phyloP scores from a whole-genome alignment of 495 filamentous ascomycete genomes.

The Lasiosphaeria miniovina region DNA sequence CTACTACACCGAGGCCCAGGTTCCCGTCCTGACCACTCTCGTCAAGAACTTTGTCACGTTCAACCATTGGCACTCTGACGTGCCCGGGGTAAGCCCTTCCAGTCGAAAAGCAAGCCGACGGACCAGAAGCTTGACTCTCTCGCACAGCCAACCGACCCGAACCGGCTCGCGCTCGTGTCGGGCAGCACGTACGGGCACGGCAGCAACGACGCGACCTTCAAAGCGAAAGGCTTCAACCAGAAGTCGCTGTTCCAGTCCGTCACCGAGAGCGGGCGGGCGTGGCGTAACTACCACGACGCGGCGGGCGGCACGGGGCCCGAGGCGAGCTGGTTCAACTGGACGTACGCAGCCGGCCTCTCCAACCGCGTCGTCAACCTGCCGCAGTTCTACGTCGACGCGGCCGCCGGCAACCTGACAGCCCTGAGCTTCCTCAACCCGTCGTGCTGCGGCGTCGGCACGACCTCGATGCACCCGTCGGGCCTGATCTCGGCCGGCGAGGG shows the following conservation, averaged over 20 bases:
- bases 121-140: background rate
- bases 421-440: slow-evolving; percentile 52
- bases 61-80: slow-evolving; percentile 51
- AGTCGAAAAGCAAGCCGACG: background rate
- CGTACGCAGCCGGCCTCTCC: slow-evolving; percentile 18
- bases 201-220: slow-evolving; percentile 43
- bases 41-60: slow-evolving; percentile 53
- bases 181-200: slow-evolving; percentile 50
- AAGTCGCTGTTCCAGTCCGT: slow-evolving; percentile 49
- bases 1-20: slow-evolving; percentile 50
- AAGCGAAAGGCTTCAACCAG: slow-evolving; percentile 38
- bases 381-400: slow-evolving; percentile 46
- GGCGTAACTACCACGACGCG: slow-evolving; percentile 45
- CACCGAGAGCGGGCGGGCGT: slow-evolving; percentile 41
- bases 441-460: slow-evolving; percentile 44
- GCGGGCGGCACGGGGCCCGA: slow-evolving; percentile 26
- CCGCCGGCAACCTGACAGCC: slow-evolving; percentile 42
- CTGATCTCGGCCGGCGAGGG: slow-evolving; percentile 46
- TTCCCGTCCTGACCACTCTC: slow-evolving; percentile 45
- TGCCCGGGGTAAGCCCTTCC: slow-evolving; percentile 33
- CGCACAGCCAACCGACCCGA: slow-evolving; percentile 45
- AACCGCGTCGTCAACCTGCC: slow-evolving; percentile 31
- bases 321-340: slow-evolving; percentile 38
- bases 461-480: slow-evolving; percentile 48
- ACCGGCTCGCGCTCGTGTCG: slow-evolving; percentile 45